Conservation (phyloP, 2,329 filamentous ascomycete genomes). For the Blastomyces silverae region DNA sequence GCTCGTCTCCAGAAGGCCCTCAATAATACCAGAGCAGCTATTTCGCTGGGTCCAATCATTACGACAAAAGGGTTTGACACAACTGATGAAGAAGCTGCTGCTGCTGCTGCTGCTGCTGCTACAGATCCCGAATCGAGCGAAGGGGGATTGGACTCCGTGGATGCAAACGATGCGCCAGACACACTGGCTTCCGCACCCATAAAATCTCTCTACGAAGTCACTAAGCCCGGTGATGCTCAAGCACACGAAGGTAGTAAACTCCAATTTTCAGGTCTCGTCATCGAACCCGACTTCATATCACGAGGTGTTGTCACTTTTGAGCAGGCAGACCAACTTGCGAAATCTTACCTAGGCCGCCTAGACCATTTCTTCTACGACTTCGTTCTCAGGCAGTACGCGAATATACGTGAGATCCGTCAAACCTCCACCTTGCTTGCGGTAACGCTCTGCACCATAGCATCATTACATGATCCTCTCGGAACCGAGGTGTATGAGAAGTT, state of each 20-base stretch:
- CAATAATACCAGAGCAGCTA: conserved; percentile 17
- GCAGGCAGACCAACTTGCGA: conserved; percentile 38
- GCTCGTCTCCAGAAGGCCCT: conserved; percentile 16
- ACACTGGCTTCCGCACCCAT: conserved; percentile 41
- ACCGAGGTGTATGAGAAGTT: conserved; percentile 45
- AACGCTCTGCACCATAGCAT: conserved; percentile 41
- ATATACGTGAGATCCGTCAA: conserved; percentile 17
- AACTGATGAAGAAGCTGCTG: conserved; percentile 8
- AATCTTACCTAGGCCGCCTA: conserved; percentile 37
- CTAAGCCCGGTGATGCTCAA: conserved; percentile 37
- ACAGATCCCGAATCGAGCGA: conserved; percentile 14
- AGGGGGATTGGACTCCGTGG: conserved; percentile 12
- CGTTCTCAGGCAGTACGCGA: conserved; percentile 15
- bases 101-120: not conserved
- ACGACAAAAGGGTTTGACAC: conserved; percentile 7
- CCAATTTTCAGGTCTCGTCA: conserved; percentile 33
- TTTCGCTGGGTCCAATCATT: conserved; percentile 15
- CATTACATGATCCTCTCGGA: conserved; percentile 45
- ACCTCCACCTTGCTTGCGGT: conserved; percentile 42
- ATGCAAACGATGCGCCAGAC: conserved; percentile 17
- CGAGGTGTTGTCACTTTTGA: conserved; percentile 37
- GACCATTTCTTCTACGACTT: conserved; percentile 40
- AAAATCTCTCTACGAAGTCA: conserved; percentile 47
- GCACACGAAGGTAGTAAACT: conserved; percentile 31
- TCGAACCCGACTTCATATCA: conserved; percentile 45